These are phyloP conservation scores for Sugiyamaella mastotermitis DNA, from an alignment of 805 yeast species.

Conservation along the genomic window DNA sequence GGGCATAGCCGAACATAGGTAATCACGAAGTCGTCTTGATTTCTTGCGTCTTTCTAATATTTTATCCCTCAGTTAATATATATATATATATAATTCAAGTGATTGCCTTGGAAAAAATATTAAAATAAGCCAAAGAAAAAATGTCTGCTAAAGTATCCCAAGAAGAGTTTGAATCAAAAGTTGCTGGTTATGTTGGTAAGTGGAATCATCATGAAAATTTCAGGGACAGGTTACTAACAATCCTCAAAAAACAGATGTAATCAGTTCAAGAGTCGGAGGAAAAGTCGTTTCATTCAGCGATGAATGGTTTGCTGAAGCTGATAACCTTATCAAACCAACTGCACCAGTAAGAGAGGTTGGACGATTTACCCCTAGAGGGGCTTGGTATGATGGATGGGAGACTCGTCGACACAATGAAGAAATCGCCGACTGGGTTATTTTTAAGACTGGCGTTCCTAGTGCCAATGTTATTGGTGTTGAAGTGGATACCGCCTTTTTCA, in stretches of 20 bases:
- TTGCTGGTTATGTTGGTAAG: constrained; percentile 1
- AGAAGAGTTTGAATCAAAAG: constrained; percentile 1
- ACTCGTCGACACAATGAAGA: constrained; percentile 87
- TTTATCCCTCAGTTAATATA: too few species aligned
- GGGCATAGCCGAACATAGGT: too few species aligned
- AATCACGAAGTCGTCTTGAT: too few species aligned
- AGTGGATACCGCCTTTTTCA: constrained; percentile 88
- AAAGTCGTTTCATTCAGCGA: constrained; percentile 63
- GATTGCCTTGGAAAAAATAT: too few species aligned
- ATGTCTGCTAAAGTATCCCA: background rate
- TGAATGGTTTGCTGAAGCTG: constrained; percentile 95
- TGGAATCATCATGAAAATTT: too few species aligned
- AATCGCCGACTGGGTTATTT: constrained; percentile 81
- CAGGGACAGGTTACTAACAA: too few species aligned
- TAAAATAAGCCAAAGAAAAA: background rate
- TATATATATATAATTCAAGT: too few species aligned
- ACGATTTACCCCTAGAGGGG: constrained; percentile 76
- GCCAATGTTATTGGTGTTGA: constrained; percentile 80
- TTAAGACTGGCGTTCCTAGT: constrained; percentile 75
- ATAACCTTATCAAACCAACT: constrained; percentile 73
- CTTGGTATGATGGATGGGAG: constrained; percentile 99
- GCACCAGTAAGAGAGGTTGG: constrained; percentile 80
- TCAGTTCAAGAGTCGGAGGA: constrained; percentile 83
- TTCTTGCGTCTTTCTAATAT: too few species aligned
- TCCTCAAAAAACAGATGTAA: constrained; percentile 50